Conservation (phyloP, 129 eudicot genomes). For the Ambrosia trifida region DNA sequence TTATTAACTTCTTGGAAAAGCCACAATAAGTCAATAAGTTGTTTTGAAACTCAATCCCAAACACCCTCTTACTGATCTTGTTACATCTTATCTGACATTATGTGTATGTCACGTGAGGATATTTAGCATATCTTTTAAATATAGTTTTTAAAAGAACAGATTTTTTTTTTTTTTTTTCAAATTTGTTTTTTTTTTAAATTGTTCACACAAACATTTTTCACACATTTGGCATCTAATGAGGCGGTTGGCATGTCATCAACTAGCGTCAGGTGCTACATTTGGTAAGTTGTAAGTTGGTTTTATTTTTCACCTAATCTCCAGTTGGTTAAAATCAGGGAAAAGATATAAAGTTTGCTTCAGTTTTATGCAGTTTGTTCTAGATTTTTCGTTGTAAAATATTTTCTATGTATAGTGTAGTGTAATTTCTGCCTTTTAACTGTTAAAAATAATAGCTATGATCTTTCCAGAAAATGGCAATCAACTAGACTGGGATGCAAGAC, state of each 20-base stretch:
- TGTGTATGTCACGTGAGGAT: neutral
- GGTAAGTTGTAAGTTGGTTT: neutral
- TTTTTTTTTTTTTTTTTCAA: neutral
- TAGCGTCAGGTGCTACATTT: neutral
- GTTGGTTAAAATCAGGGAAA: neutral
- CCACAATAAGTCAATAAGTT: too few species aligned
- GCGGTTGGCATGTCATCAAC: neutral
- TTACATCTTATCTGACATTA: neutral
- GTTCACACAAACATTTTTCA: neutral
- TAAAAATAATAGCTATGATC: constrained; percentile 3
- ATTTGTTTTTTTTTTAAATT: neutral
- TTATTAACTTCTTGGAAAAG: too few species aligned
- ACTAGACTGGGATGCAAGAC: constrained; percentile 82
- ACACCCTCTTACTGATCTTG: too few species aligned
- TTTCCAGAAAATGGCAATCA: constrained; percentile 71
- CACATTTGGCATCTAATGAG: neutral
- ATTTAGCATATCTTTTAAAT: neutral
- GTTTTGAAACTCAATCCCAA: too few species aligned
- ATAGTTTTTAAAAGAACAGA: neutral
- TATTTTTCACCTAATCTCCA: neutral
- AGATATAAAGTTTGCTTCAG: neutral
- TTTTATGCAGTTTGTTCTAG: neutral
- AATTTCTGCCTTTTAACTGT: neutral
- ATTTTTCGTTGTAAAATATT: neutral
- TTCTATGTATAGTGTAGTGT: neutral